Base-by-base conservation (phyloP, 441 rosid species). In the Corymbia calophylla region DNA sequence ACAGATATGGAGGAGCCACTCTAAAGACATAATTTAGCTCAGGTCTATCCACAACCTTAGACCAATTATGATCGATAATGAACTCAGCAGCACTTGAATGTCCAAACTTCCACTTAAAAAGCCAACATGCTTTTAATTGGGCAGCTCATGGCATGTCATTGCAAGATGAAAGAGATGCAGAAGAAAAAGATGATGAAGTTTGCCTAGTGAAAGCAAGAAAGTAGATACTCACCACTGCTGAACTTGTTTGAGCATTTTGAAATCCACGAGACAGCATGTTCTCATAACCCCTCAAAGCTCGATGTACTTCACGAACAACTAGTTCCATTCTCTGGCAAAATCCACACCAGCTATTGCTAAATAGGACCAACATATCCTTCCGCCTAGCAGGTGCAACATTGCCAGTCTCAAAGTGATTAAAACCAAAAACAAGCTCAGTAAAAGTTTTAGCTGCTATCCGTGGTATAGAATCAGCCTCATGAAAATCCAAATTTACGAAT, bases 261-360 rank as follows among this genome's bases (percentile, higher is more conserved):
- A 93, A 92, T 88, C 90, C 93, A 89, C 91, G 87, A 91, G 95
- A 93, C 89, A 93, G 90, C 90, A 93, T 87, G 81, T 87, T 92
- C 91, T 91, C 88, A 90, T 93, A 93, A 88, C 95, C 97, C 88
- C 93, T 95, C 87, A 96, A 89, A 84, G 98, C 95, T 88, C 95
- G 94, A 93, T 94, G 93, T 62, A 95, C 97, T 94, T 97, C 99
- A 90, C 98, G 95, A 90, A 97, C 95, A 92, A 95, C 96, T 90
- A 96, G 94, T 91, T 95, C 99, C 99, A 96, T 97, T 95, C 98
- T 95, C 93, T 95, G 99, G 92, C 99, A 98, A 94, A 98, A 97
- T 51, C 98, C 99, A 93, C 99, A 97, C 99, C 99, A 97, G 21
- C 91, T 93, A 91, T 92, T 95, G 93, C 96, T 95, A 92, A 97